Conservation (phyloP, 1,284 basidiomycete species). For the Rhodotorula sp. region DNA sequence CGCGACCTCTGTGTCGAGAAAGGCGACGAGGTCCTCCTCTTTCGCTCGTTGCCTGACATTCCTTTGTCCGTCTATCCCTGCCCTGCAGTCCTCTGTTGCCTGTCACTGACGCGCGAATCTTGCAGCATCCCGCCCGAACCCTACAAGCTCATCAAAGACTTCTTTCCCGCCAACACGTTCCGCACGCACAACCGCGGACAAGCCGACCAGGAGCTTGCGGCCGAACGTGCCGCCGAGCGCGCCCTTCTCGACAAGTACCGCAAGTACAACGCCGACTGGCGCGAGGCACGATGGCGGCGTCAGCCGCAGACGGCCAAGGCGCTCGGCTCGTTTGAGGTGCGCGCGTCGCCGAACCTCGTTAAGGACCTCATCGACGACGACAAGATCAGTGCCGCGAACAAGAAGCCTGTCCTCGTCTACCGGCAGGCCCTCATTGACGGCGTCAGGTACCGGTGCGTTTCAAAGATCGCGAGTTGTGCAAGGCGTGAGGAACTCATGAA, state of each 20-base stretch:
- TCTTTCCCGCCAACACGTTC: conserved; percentile 4
- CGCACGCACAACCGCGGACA: background rate
- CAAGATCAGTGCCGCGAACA: background rate
- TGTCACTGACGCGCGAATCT: background rate
- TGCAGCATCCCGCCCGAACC: conserved; percentile 2
- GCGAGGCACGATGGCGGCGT: background rate
- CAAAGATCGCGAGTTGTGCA: background rate
- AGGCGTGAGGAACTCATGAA: background rate
- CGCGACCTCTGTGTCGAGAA: background rate
- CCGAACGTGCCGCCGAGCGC: background rate
- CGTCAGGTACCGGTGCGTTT: background rate
- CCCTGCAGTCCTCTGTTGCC: background rate
- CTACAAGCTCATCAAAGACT: background rate
- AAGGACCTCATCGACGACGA: background rate
- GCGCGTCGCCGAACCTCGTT: background rate
- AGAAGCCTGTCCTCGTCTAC: background rate
- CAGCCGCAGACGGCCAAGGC: background rate
- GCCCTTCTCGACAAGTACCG: background rate
- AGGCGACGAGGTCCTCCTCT: background rate
- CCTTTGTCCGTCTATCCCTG: background rate
- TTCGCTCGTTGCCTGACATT: background rate
- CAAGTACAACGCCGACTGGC: background rate
- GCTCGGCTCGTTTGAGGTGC: background rate
- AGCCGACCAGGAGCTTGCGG: background rate
- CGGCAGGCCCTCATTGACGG: background rate